A percentile compares a stretch with the other conserved stretches of the same genome.
These are phyloP conservation scores for Orbilia ellipsospora DNA, from an alignment of 2,329 filamentous ascomycete genomes.

Conservation along the genomic window DNA sequence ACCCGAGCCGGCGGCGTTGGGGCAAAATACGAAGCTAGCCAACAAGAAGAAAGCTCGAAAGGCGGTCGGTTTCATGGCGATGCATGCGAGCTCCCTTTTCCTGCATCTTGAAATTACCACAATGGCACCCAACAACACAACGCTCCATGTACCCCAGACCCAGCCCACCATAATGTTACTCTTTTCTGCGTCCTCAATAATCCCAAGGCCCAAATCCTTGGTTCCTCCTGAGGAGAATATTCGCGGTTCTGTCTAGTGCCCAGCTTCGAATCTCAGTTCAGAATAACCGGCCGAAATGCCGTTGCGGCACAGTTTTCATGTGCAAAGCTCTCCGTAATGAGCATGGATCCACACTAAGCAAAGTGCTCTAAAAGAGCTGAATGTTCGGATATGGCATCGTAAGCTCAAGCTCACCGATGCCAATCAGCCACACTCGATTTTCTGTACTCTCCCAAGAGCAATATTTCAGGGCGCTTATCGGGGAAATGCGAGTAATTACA, in stretches of 20 bases:
- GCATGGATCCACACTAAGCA: too few species aligned
- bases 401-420: too few species aligned
- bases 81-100: conserved; percentile 49
- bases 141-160: not conserved
- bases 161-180: not conserved
- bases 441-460: too few species aligned
- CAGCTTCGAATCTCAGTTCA: not conserved
- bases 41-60: not conserved
- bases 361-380: too few species aligned
- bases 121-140: conserved; percentile 35
- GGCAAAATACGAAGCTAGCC: conserved; percentile 40
- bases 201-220: conserved; percentile 39
- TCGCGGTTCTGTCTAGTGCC: conserved; percentile 23
- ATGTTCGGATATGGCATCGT: too few species aligned
- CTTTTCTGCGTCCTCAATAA: not conserved
- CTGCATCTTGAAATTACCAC: conserved; percentile 43
- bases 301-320: conserved; percentile 10
- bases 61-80: conserved; percentile 28
- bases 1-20: conserved; percentile 52
- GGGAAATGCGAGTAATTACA: too few species aligned
- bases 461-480: too few species aligned
- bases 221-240: conserved; percentile 15
- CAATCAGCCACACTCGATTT: too few species aligned
- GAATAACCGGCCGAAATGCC: conserved; percentile 1
- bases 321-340: too few species aligned